phyloP scores from a whole-genome alignment of 1,284 basidiomycete species.

The Trametes sp. region DNA sequence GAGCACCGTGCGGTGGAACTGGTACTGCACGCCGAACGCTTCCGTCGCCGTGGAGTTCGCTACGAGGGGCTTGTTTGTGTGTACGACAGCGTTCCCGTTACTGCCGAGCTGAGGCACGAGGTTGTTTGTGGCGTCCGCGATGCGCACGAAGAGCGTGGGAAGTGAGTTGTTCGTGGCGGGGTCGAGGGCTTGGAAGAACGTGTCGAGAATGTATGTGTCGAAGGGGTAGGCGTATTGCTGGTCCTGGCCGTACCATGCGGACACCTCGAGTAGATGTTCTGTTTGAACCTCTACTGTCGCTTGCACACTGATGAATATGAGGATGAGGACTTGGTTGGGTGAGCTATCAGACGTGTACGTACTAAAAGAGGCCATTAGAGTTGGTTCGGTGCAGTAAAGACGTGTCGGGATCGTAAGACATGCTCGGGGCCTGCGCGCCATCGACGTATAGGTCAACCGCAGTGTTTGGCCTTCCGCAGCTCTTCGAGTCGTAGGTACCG shows the following conservation, averaged over 20 bases:
- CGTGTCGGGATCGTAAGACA: conserved; percentile 25
- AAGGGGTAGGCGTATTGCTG: conserved; percentile 32
- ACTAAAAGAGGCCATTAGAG: conserved; percentile 9
- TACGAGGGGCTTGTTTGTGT: conserved; percentile 9
- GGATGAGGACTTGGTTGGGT: background rate
- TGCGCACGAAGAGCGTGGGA: conserved; percentile 25
- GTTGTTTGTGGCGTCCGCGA: conserved; percentile 28
- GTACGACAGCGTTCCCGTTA: conserved; percentile 2
- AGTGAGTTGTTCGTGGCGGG: conserved; percentile 20
- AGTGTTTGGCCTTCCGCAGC: conserved; percentile 20
- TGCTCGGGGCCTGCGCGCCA: conserved; percentile 21
- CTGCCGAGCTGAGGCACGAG: conserved; percentile 13
- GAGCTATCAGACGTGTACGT: background rate
- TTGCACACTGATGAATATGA: conserved; percentile 17
- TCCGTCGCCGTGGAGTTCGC: conserved; percentile 1
- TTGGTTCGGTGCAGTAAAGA: conserved; percentile 6
- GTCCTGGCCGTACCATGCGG: conserved; percentile 31
- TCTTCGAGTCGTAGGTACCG: conserved; percentile 16
- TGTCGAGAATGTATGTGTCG: conserved; percentile 29
- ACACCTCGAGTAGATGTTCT: conserved; percentile 27
- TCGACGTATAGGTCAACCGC: conserved; percentile 30
- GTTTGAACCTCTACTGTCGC: conserved; percentile 26
- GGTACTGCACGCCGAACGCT: conserved; percentile 19
- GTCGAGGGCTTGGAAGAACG: conserved; percentile 24
- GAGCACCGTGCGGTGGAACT: conserved; percentile 23